Evolutionary conservation across 1,284 basidiomycete genomes (phyloP).

Genomic region (Pyrrhoderma lamaoense): DNA sequence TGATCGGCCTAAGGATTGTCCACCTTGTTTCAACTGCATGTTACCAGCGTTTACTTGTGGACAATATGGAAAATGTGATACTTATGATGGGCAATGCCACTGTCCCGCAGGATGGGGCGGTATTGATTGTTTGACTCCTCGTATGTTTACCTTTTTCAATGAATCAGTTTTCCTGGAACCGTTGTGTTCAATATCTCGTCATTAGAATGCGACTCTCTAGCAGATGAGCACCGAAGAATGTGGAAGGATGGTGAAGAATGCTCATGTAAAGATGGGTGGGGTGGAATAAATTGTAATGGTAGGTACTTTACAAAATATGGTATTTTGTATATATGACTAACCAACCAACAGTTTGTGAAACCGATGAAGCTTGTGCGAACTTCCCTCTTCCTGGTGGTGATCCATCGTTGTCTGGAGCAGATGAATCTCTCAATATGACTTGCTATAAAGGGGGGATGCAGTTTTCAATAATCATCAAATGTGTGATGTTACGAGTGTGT

Average conservation of each 20-base stretch:
- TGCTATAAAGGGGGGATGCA: conserved; percentile 88
- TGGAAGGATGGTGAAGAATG: conserved; percentile 73
- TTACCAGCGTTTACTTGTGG: conserved; percentile 79
- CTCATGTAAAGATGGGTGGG: conserved; percentile 91
- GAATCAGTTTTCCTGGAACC: background rate
- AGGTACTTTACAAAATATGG: conserved; percentile 23
- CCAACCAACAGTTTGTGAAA: conserved; percentile 73
- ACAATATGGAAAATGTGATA: conserved; percentile 80
- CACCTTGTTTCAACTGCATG: conserved; percentile 82
- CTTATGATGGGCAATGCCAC: conserved; percentile 84
- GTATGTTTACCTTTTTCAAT: conserved; percentile 49
- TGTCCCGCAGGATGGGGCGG: conserved; percentile 90
- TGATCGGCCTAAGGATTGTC: conserved; percentile 41
- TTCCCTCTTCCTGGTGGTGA: conserved; percentile 60
- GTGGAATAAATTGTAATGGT: conserved; percentile 96
- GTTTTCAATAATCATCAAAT: conserved; percentile 93
- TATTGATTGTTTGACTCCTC: conserved; percentile 79
- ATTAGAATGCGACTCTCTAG: conserved; percentile 90
- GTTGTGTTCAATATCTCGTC: background rate
- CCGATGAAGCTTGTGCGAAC: conserved; percentile 66
- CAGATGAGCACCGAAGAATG: conserved; percentile 80
- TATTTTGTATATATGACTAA: background rate
- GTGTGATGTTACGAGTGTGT: conserved; percentile 94
- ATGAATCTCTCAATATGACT: conserved; percentile 66
- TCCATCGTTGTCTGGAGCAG: conserved; percentile 35